phyloP scores from a whole-genome alignment of 2,329 filamentous ascomycete genomes.

The Nigrograna mackinnonii region DNA sequence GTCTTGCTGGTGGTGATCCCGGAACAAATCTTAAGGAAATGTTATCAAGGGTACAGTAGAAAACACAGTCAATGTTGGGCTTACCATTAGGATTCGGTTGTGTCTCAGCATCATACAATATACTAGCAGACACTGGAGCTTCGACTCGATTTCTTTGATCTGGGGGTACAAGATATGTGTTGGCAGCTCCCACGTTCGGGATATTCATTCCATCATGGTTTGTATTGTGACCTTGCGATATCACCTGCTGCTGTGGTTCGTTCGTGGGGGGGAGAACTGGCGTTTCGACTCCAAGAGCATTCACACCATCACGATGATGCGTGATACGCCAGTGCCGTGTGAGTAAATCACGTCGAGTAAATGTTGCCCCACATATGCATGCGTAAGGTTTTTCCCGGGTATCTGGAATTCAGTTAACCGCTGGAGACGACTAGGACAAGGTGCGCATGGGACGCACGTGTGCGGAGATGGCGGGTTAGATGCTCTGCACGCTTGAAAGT shows the following conservation, averaged over 20 bases:
- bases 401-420: constrained; percentile 21
- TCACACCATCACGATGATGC: constrained; percentile 17
- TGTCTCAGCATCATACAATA: not conserved
- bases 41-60: not conserved
- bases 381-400: constrained; percentile 33
- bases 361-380: constrained; percentile 29
- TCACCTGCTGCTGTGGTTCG: not conserved
- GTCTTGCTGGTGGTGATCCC: constrained; percentile 15
- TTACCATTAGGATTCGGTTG: not conserved
- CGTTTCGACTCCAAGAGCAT: constrained; percentile 6
- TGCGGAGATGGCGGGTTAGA: constrained; percentile 32
- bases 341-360: constrained; percentile 32
- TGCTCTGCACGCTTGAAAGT: constrained; percentile 35
- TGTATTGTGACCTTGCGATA: constrained; percentile 1
- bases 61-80: too few relatives aligned
- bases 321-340: constrained; percentile 35
- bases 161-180: not conserved
- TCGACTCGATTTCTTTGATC: not conserved
- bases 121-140: not conserved
- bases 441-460: constrained; percentile 21
- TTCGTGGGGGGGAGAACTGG: constrained; percentile 5
- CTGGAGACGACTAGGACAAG: constrained; percentile 5
- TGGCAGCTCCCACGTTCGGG: constrained; percentile 1
- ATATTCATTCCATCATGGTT: constrained; percentile 2
- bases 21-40: constrained; percentile 8